Evolutionary conservation across 1,284 basidiomycete species (phyloP), one percentile per base, ranked within the genome.

Genomic region (Pseudozyma hubeiensis): DNA sequence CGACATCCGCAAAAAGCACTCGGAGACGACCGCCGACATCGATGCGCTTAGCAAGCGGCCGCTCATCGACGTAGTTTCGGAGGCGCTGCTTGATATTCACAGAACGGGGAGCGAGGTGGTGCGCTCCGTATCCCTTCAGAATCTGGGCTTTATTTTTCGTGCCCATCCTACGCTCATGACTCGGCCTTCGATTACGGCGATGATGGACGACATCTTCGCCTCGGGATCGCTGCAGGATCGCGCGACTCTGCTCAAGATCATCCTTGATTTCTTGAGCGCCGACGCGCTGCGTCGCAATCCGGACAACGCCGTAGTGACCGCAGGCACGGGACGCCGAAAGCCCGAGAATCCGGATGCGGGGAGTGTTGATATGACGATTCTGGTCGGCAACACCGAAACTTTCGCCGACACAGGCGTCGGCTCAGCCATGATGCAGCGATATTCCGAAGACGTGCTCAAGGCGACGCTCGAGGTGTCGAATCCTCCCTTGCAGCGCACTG

Each of bases 391-490:
- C 78, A 93, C 93, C 0, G 92, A 93, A 76, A 92, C 91, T 0
- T 94, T 97, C 83, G 93, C 94, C 0, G 96, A 99, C 80, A 97
- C 96, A 91, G 94, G 95, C 45, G 93, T 97, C 54, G 93, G 92
- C 83, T 95, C 94, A 1, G 92, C 93, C 3, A 88, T 99, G 39
- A 91, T 97, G 2, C 97, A 99, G 81, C 91, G 94, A 34, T 98
- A 97, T 80, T 87, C 98, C 44, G 86, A 88, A 33, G 90, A 90
- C 31, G 93, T 99, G 57, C 87, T 97, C 37, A 88, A 91, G 1
- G 91, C 93, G 0, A 92, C 93, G 0, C 88, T 89, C 45, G 68
- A 69, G 7, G 61, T 80, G 8, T 53, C 56, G 24, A 48, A 63
- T n/a, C 65, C 76, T n/a, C 16, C 59, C 8, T 90, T 93, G 47